Evolutionary conservation across 2,329 filamentous ascomycete genomes (phyloP), one percentile per base, ranked within the genome.

Genomic region (Blumeria graminis): DNA sequence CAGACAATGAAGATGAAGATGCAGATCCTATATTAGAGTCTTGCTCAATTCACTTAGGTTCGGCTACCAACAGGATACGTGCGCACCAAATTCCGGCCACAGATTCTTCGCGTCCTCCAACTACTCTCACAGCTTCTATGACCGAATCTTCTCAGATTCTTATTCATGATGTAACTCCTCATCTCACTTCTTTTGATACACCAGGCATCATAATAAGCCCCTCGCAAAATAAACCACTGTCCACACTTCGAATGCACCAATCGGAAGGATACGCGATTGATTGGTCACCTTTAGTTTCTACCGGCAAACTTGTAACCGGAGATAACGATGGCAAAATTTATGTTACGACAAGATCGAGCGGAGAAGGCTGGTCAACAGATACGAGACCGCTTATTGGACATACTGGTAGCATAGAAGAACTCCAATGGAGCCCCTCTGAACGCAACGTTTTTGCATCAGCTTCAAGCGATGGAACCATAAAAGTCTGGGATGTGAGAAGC

Each of bases 391-490:
- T 93, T 71, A 78, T 78, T 22, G 90, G 89, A 55, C 92, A 98
- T 72, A 77, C 76, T 8, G 79, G 81, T 65, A 90, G 85, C 55
- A 81, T 98, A 14, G 92, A 98, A 72, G 92, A 98, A 67, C 74
- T 98, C 32, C 90, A 96, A 69, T 98, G 92, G 92, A 94, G 86
- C 55, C 92, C 92, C 0, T 86, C 82, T 16, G 92, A 98, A 71
- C 81, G 81, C 60, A 89, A 88, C 59, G 92, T 96, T 33, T 98
- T 98, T 66, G 85, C 92, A 0, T 96, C 90, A 0, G 89, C 86
- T 3, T 93, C 88, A 57, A 88, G 83, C 67, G 92, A 98, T 69
- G 90, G 92, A 63, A 94, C 86, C 9, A 82, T 98, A 60, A 90
- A 92, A 68, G 81, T 98, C 59, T 98, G 92, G 89, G 92, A 98